These are phyloP conservation scores for Fonsecaea monophora DNA, from an alignment of 2,329 filamentous ascomycete genomes.

Conservation along the genomic window DNA sequence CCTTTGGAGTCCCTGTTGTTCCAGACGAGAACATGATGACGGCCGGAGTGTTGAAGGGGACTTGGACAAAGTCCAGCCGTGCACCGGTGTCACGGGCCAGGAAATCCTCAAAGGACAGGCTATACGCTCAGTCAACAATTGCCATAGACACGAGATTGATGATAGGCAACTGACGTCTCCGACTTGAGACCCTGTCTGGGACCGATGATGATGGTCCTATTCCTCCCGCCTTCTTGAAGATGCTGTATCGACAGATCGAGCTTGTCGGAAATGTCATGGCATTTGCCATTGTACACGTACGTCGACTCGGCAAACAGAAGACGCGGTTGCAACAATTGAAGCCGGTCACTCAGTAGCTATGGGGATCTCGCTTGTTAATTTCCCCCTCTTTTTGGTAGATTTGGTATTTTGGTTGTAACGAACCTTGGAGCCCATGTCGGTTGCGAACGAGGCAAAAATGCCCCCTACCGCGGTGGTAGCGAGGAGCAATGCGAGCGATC, in stretches of 20 bases:
- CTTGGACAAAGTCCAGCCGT: conserved; percentile 58
- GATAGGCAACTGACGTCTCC: background rate
- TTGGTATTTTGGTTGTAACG: background rate
- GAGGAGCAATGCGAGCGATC: conserved; percentile 8
- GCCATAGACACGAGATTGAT: background rate
- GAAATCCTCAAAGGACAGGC: background rate
- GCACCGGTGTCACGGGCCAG: background rate
- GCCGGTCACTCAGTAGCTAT: conserved; percentile 8
- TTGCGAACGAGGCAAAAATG: conserved; percentile 16
- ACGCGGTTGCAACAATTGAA: conserved; percentile 2
- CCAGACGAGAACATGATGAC: conserved; percentile 56
- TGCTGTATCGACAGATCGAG: background rate
- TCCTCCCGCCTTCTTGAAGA: background rate
- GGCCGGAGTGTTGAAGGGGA: conserved; percentile 75
- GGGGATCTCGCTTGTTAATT: background rate
- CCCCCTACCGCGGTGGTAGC: conserved; percentile 12
- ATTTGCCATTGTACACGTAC: conserved; percentile 16
- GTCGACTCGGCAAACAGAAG: conserved; percentile 11
- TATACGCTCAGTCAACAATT: conserved; percentile 1
- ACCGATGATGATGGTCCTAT: background rate
- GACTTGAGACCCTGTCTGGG: background rate
- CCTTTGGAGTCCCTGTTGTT: conserved; percentile 66
- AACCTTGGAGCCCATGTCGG: conserved; percentile 18
- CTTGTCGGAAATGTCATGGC: background rate
- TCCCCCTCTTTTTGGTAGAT: background rate